These are phyloP conservation scores for Pseudocercospora vitis DNA, from an alignment of 2,329 filamentous ascomycete genomes.

Conservation along the genomic window DNA sequence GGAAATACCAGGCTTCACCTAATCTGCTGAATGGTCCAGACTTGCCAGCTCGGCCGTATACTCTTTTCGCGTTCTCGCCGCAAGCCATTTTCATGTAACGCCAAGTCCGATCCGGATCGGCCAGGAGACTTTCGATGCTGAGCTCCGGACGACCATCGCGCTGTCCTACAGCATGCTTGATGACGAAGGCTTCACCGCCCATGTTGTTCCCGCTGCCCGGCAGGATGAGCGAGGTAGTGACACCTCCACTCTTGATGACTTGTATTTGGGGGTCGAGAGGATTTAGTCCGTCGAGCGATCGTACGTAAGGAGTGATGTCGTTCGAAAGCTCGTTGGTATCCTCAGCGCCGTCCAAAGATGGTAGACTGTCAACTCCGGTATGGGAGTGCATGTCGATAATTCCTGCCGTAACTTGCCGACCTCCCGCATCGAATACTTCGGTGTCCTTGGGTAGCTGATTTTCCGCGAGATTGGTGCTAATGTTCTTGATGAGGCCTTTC, in stretches of 20 bases:
- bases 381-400: slow-evolving; percentile 74
- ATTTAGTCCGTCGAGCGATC: slow-evolving; percentile 65
- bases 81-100: slow-evolving; percentile 75
- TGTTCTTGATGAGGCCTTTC: slow-evolving; percentile 60
- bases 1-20: slow-evolving; percentile 62
- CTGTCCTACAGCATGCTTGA: slow-evolving; percentile 66
- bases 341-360: slow-evolving; percentile 53
- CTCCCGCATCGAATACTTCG: slow-evolving; percentile 58
- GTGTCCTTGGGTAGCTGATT: slow-evolving; percentile 50
- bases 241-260: slow-evolving; percentile 71
- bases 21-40: slow-evolving; percentile 60
- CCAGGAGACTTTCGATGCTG: slow-evolving; percentile 63
- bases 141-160: slow-evolving; percentile 62
- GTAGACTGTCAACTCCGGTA: slow-evolving; percentile 61
- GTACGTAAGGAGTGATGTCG: slow-evolving; percentile 67
- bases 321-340: slow-evolving; percentile 65
- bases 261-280: slow-evolving; percentile 64
- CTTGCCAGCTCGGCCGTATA: slow-evolving; percentile 58
- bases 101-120: slow-evolving; percentile 64
- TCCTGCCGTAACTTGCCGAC: slow-evolving; percentile 63
- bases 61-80: slow-evolving; percentile 66
- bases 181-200: slow-evolving; percentile 67
- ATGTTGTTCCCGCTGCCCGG: slow-evolving; percentile 71
- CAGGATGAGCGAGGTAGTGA: slow-evolving; percentile 66
- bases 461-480: slow-evolving; percentile 49